phyloP scores from a whole-genome alignment of 2,329 filamentous ascomycete genomes.

The Colletotrichum kahawae region DNA sequence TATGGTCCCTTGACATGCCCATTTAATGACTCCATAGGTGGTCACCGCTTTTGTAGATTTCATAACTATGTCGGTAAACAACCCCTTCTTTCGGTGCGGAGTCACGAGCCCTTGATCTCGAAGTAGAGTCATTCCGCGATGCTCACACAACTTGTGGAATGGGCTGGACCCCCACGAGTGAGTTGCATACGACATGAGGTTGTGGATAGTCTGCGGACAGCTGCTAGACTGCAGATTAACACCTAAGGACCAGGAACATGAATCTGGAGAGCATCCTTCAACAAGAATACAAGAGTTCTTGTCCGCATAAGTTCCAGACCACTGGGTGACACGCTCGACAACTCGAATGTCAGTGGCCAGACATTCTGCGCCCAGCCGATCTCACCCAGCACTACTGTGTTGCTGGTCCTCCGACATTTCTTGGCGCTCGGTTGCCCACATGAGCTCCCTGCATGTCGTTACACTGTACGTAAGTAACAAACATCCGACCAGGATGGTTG shows the following conservation, averaged over 20 bases:
- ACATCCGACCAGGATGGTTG: not conserved
- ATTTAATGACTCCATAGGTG: not conserved
- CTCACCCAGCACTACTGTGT: not conserved
- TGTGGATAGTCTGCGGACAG: not conserved
- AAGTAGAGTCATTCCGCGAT: not conserved
- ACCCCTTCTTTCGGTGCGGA: not conserved
- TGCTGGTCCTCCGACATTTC: not conserved
- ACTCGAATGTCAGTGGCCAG: not conserved
- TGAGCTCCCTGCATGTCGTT: not conserved
- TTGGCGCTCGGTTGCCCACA: constrained; percentile 4
- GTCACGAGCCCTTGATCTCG: not conserved
- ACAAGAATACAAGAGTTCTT: not conserved
- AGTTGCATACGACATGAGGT: not conserved
- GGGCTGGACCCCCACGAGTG: not conserved
- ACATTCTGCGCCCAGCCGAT: not conserved
- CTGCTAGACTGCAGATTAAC: not conserved
- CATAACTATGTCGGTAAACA: not conserved
- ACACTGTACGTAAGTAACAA: constrained; percentile 3
- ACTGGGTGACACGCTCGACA: not conserved
- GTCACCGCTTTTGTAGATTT: not conserved
- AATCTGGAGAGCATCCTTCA: not conserved
- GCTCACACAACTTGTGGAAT: not conserved
- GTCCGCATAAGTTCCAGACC: not conserved
- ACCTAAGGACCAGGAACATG: not conserved
- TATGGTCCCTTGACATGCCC: not conserved